Conservation (phyloP, 2,329 filamentous ascomycete species). For the Hypocreales sp. region DNA sequence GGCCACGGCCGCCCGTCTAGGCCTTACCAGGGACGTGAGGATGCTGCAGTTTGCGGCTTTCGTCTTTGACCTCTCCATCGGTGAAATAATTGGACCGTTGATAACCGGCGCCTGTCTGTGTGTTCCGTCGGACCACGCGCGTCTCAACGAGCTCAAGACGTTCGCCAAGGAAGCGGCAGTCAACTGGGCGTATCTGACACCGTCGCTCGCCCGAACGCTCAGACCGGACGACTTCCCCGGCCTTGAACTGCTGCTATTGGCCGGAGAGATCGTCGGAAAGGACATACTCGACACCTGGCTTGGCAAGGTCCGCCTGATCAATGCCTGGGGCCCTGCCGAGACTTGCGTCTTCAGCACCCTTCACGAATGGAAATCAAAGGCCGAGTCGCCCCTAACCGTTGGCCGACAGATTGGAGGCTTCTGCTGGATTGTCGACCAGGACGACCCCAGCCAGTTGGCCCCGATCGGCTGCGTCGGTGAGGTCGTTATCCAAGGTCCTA, state of each 20-base stretch:
- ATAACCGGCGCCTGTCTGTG: conserved; percentile 2
- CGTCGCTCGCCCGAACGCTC: conserved; percentile 6
- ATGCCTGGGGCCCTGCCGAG: neutral
- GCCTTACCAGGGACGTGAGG: conserved; percentile 1
- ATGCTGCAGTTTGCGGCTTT: conserved; percentile 6
- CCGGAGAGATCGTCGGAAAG: conserved; percentile 4
- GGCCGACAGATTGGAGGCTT: neutral
- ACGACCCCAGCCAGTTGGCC: neutral
- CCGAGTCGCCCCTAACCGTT: neutral
- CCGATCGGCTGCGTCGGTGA: neutral
- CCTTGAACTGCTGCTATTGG: conserved; percentile 5
- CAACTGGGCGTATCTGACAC: conserved; percentile 6
- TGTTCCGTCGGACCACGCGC: conserved; percentile 5
- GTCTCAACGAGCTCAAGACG: conserved; percentile 4
- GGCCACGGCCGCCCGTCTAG: neutral
- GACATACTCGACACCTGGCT: neutral
- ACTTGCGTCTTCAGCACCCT: neutral
- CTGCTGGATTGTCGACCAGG: neutral
- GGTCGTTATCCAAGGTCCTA: neutral
- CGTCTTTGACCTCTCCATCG: conserved; percentile 4
- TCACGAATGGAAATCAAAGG: neutral
- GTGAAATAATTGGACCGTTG: conserved; percentile 2
- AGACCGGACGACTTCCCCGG: conserved; percentile 2
- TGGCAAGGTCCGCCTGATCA: neutral
- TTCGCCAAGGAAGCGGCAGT: conserved; percentile 3